Conservation (phyloP, 2,329 filamentous ascomycete genomes). For the Claviceps quebecensis region DNA sequence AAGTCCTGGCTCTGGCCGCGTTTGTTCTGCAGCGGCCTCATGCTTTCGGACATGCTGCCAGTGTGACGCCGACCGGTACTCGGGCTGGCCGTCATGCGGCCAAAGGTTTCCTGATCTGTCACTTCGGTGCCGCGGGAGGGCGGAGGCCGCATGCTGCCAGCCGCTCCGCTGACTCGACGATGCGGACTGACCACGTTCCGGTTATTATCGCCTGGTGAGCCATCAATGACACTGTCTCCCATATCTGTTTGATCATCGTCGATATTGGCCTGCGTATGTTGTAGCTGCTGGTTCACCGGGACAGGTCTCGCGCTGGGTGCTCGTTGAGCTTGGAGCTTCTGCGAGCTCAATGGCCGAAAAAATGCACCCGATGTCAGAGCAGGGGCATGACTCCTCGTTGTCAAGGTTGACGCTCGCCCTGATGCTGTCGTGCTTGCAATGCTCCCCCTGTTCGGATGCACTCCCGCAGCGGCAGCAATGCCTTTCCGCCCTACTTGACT, state of each 20-base stretch:
- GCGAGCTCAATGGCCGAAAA: conserved; percentile 92
- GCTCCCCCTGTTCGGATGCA: conserved; percentile 31
- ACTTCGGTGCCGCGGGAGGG: conserved; percentile 68
- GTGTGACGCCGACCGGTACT: conserved; percentile 44
- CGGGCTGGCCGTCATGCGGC: conserved; percentile 58
- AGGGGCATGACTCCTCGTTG: conserved; percentile 77
- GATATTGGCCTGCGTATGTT: conserved; percentile 14
- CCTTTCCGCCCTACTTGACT: conserved; percentile 42
- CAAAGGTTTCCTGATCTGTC: conserved; percentile 58
- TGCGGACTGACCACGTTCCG: conserved; percentile 30
- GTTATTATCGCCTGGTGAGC: conserved; percentile 43
- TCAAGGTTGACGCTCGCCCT: conserved; percentile 39
- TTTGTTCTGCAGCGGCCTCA: conserved; percentile 55
- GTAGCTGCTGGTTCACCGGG: conserved; percentile 25
- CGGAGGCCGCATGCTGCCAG: conserved; percentile 36
- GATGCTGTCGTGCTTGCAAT: conserved; percentile 34
- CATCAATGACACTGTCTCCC: conserved; percentile 24
- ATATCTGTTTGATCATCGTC: conserved; percentile 28
- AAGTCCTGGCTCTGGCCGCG: conserved; percentile 22
- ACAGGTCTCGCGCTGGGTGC: conserved; percentile 37
- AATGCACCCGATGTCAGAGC: conserved; percentile 82
- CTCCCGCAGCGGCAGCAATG: conserved; percentile 21
- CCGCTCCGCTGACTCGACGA: conserved; percentile 21
- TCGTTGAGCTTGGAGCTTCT: conserved; percentile 82
- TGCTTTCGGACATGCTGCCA: conserved; percentile 61